Base-by-base conservation (phyloP, 1,284 basidiomycete species). In the Ustilago crameri region DNA sequence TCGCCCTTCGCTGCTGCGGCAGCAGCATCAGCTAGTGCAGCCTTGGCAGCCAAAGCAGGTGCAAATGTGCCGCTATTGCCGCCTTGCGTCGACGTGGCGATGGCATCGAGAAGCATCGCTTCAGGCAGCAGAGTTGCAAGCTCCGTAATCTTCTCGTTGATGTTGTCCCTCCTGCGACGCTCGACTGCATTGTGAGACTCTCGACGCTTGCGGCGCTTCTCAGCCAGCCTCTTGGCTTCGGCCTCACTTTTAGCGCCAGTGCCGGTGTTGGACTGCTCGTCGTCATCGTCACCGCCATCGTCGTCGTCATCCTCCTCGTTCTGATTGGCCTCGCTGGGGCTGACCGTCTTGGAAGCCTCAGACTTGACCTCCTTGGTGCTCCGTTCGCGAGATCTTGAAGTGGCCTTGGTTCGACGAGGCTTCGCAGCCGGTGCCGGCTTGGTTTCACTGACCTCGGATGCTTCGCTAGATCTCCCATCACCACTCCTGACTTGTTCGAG, bases 171-270 rank as follows among this genome's bases (percentile, higher is more conserved):
- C 52, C 93, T 84, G 26, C 93, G 85, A 18, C 93, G 87, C 85
- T 95, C 93, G 68, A 95, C 93, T 3, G 92, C 93, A 79, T 95
- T 95, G 83, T 95, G 93, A 7, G 89, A 91, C 84, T 94, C 93
- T 61, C 93, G 86, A 46, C 92, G 85, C 42, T 91, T 85, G 9
- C 91, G 85, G 12, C 92, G 85, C 82, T 93, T 93, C 84, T 94
- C 92, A 70, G 75, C 66, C 18, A 73, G 57, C 34, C 50, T 61
- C 43, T 69, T 72, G 1, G 74, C 74, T 17, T 75, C 74, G 14
- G 69, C 65, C 38, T 75, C 74, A 45, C 64, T 58, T 48, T 67
- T 71, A 45, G 47, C 57, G 27, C 54, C 62, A 1, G 32, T 44
- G 15, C 41, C 46, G 15, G 34, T 30, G 20, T 24, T 22, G 9